Base-by-base conservation (phyloP, 495 filamentous ascomycete species). In the Aspergillus asperescens region DNA sequence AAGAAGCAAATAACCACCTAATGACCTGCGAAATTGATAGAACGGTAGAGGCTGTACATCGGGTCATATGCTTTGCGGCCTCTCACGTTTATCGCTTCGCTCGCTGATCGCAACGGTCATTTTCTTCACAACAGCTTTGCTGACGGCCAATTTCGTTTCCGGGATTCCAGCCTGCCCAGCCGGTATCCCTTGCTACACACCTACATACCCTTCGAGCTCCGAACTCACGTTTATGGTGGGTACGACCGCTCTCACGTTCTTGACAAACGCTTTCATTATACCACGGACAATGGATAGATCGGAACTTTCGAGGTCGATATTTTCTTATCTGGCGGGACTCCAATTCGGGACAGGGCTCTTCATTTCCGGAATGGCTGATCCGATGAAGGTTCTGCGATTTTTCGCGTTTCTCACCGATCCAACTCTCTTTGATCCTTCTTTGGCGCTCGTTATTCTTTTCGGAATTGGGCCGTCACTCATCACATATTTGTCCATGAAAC, bases 31-130 rank as follows among this genome's bases (percentile, higher is more conserved):
- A 20, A 43, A 49, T n/a, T 8, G 35, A 24, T 49, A 78, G 73
- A 72, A 70, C 56, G 75, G 73, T 18, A 71, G 71, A 38, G 80
- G 80, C 22, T 83, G 80, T 54, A 82, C 80, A 10, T 81, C 79
- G 1, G 81, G 81, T 25, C 81, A 84, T 59, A 81, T 84, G 72
- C 74, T 84, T 28, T 81, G 79, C 52, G 81, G 81, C 0, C 50
- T 83, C 5, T 73, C 79, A 0, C 76, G 77, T 25, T 64, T 79
- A 13, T 79, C 74, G 3, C 56, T 66, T 16, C 76, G 79, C 35
- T 81, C 78, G 7, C 41, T 80, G 8, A 72, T 77, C 40, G 76
- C 80, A 29, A 79, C 78, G 0, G 69, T 64, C 6, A 64, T 72
- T n/a, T 83, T 84, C 69, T 83, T 81, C 63, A 68, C 69, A 1